phyloP scores from a whole-genome alignment of 495 filamentous ascomycete species.

The Hyaloscypha bicolor region DNA sequence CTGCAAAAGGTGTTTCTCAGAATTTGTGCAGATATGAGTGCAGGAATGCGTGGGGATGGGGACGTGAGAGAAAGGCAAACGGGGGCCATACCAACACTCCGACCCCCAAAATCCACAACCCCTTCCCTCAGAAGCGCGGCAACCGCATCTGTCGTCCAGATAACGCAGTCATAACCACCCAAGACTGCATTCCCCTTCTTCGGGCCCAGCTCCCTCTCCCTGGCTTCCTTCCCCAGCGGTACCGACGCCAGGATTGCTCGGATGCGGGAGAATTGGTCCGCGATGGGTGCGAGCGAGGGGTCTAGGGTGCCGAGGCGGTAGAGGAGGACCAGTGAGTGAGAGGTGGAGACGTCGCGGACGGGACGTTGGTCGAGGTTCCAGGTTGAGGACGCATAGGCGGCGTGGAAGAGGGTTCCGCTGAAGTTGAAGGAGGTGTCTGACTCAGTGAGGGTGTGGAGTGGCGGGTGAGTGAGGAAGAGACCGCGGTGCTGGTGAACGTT shows the following conservation, averaged over 20 bases:
- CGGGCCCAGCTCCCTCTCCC: slow-evolving; percentile 5
- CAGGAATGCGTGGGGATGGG: neutral
- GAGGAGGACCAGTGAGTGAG: slow-evolving; percentile 19
- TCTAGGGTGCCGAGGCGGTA: slow-evolving; percentile 20
- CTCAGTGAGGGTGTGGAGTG: slow-evolving; percentile 1
- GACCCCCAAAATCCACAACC: slow-evolving; percentile 16
- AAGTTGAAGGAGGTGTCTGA: neutral
- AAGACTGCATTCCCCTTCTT: slow-evolving; percentile 21
- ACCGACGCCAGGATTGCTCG: slow-evolving; percentile 12
- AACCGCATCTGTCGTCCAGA: slow-evolving; percentile 30
- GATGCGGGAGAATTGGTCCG: slow-evolving; percentile 13
- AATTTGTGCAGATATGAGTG: neutral
- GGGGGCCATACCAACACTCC: slow-evolving; percentile 12
- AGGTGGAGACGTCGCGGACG: slow-evolving; percentile 22
- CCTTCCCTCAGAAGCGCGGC: slow-evolving; percentile 17
- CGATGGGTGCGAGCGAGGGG: neutral
- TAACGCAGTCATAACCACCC: slow-evolving; percentile 30
- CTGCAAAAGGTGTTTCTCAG: slow-evolving; percentile 8
- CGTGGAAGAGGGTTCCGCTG: slow-evolving; percentile 28
- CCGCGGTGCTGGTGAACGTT: slow-evolving; percentile 24
- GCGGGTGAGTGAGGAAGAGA: slow-evolving; percentile 28
- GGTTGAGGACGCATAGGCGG: slow-evolving; percentile 14
- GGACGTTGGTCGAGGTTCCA: slow-evolving; percentile 25
- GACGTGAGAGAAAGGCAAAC: neutral
- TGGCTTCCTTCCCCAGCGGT: slow-evolving; percentile 16